Evolutionary conservation across 768 basidiomycete species (phyloP).

Genomic region (Mycena albidolilacea): DNA sequence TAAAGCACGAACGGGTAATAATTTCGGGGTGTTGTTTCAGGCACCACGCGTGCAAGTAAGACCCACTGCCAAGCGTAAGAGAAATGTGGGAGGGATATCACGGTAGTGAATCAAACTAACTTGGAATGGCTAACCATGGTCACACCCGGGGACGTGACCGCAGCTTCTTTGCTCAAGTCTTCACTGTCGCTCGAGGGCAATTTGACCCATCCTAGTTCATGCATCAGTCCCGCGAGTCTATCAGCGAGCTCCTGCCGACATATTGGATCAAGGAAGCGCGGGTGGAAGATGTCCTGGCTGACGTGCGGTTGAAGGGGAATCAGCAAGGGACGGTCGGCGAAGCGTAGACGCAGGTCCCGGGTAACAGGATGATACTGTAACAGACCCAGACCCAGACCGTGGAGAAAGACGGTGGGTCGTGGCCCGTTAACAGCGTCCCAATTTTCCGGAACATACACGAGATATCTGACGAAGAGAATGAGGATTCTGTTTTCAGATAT

Average conservation of each 20-base stretch:
- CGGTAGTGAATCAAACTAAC: constrained; percentile 55
- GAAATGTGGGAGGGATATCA: constrained; percentile 17
- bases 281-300: constrained; percentile 88
- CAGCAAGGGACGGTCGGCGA: constrained; percentile 81
- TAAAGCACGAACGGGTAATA: constrained; percentile 84
- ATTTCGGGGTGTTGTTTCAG: constrained; percentile 83
- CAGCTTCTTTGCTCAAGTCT: constrained; percentile 46
- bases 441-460: constrained; percentile 76
- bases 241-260: constrained; percentile 71
- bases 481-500: constrained; percentile 12
- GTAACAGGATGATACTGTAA: constrained; percentile 79
- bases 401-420: constrained; percentile 86
- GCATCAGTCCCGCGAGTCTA: constrained; percentile 69
- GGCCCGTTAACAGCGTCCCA: constrained; percentile 74
- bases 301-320: constrained; percentile 87
- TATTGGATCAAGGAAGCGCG: constrained; percentile 79
- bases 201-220: constrained; percentile 75
- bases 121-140: constrained; percentile 92
- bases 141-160: constrained; percentile 64
- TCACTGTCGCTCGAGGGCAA: constrained; percentile 43
- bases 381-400: constrained; percentile 91
- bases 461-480: constrained; percentile 64
- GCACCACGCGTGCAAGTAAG: constrained; percentile 91
- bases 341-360: constrained; percentile 65
- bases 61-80: constrained; percentile 64